Percentiles rank a stretch among this genome's conserved stretches.
Conservation (phyloP, 2,329 filamentous ascomycete species). For the Apiospora rasikravindrae region DNA sequence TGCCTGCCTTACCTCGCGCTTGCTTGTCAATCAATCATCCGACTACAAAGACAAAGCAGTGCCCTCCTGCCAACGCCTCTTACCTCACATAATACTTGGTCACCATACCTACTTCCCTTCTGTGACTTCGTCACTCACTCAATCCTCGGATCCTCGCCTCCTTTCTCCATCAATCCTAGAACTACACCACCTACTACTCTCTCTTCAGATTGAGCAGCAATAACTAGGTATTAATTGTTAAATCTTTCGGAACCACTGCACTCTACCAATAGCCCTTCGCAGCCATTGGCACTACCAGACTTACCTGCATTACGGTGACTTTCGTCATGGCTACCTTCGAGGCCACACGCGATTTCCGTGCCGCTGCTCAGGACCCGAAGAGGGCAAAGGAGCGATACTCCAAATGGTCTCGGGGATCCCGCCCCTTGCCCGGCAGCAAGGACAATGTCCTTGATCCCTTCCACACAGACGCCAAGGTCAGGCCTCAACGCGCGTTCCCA, state of each 20-base stretch:
- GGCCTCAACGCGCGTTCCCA: constrained; percentile 41
- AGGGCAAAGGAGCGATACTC: constrained; percentile 47
- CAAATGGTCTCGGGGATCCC: constrained; percentile 50
- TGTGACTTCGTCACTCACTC: neutral
- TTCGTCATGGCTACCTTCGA: constrained; percentile 35
- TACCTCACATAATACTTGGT: constrained; percentile 12
- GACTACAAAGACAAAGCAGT: constrained; percentile 12
- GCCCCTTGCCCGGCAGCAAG: constrained; percentile 37
- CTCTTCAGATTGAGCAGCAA: neutral
- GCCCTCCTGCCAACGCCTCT: constrained; percentile 1
- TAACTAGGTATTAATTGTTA: neutral
- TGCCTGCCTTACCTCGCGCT: neutral
- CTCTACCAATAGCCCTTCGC: neutral
- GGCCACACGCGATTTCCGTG: constrained; percentile 48
- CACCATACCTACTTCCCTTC: neutral
- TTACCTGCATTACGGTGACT: neutral
- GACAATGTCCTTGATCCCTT: constrained; percentile 20
- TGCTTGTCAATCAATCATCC: neutral
- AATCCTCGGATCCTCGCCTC: neutral
- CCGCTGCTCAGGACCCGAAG: constrained; percentile 49
- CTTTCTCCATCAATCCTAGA: neutral
- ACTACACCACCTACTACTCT: neutral
- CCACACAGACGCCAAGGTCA: constrained; percentile 35
- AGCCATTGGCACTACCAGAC: neutral
- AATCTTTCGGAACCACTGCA: neutral